These are phyloP conservation scores for Calonectria ilicicola DNA, from an alignment of 2,329 filamentous ascomycete species.

Conservation along the genomic window DNA sequence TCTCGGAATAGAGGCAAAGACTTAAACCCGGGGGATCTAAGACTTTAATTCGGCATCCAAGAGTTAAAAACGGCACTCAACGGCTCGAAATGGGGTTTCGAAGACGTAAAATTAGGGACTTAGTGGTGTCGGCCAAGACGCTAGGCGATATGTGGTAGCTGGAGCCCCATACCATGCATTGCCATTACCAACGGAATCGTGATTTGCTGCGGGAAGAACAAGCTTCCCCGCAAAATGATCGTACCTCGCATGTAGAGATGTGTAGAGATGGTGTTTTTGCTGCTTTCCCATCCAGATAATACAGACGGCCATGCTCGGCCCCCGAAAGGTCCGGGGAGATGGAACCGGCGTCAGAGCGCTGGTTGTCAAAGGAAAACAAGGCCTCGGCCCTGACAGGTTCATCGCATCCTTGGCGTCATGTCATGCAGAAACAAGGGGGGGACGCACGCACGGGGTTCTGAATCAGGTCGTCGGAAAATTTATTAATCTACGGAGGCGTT, in stretches of 20 bases:
- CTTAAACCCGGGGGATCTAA: not conserved
- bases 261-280: not conserved
- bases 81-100: not conserved
- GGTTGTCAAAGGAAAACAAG: not conserved
- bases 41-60: not conserved
- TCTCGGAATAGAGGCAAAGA: constrained; percentile 1
- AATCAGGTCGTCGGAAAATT: constrained; percentile 5
- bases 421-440: not conserved
- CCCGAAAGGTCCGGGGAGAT: not conserved
- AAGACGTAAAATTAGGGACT: constrained; percentile 12
- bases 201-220: not conserved
- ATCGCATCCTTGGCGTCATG: not conserved
- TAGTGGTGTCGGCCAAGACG: not conserved
- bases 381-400: not conserved
- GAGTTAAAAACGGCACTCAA: not conserved
- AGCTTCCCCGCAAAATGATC: not conserved
- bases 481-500: constrained; percentile 4
- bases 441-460: not conserved
- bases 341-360: not conserved
- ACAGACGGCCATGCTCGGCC: not conserved
- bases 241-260: not conserved
- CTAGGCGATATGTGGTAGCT: constrained; percentile 13
- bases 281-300: not conserved
- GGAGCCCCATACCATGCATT: not conserved
- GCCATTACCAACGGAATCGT: not conserved